These are phyloP conservation scores for Pythium vanterpoolii DNA, from an alignment of 352 stramenopile genomes.

Conservation along the genomic window DNA sequence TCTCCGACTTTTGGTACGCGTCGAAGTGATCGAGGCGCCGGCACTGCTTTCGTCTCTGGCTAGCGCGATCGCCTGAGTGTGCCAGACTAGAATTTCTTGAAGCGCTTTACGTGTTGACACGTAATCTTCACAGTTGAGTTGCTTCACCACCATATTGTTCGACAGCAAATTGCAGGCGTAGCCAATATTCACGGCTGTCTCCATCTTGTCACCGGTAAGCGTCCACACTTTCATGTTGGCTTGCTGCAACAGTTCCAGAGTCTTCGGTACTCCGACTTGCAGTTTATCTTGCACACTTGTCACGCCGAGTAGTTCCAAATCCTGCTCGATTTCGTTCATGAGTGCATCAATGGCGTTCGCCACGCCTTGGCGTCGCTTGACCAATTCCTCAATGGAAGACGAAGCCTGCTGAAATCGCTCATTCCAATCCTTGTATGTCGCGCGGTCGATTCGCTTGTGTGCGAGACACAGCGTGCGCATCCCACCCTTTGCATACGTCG, in stretches of 20 bases:
- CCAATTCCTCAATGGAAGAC: conserved; percentile 65
- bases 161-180: conserved; percentile 86
- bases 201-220: conserved; percentile 93
- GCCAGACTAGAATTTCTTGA: conserved; percentile 40
- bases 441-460: conserved; percentile 50
- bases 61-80: conserved; percentile 13
- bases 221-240: conserved; percentile 95
- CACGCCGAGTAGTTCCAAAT: conserved; percentile 79
- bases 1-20: conserved; percentile 5
- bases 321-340: conserved; percentile 82
- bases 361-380: conserved; percentile 60
- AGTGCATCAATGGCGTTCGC: conserved; percentile 69
- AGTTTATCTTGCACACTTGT: conserved; percentile 94
- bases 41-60: not conserved
- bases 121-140: conserved; percentile 60
- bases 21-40: not conserved
- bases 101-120: conserved; percentile 45
- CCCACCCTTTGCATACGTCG: conserved; percentile 57
- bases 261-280: conserved; percentile 87
- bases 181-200: conserved; percentile 95
- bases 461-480: conserved; percentile 81
- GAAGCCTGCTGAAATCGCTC: conserved; percentile 47
- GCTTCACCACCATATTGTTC: conserved; percentile 73
- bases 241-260: conserved; percentile 78
- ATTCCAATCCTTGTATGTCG: conserved; percentile 60